Percentiles rank a stretch among this genome's conserved stretches.
Evolutionary conservation across 345 rosid genomes (phyloP).

Genomic region (Cardamine chenopodiifolia): DNA sequence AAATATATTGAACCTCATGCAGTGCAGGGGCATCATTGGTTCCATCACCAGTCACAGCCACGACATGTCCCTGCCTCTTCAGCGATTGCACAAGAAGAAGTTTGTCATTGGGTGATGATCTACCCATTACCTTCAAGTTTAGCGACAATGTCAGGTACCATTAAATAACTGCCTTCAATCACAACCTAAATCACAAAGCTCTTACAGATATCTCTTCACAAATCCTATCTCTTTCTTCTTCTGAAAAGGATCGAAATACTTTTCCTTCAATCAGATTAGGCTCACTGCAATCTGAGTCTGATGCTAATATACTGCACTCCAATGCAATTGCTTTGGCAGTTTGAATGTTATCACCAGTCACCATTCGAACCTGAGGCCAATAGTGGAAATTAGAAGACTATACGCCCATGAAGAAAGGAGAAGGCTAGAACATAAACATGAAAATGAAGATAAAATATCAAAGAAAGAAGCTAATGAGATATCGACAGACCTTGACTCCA

Average conservation of each 20-base stretch:
- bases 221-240: conserved; percentile 63
- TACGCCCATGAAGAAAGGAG: conserved; percentile 8
- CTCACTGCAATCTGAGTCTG: conserved; percentile 61
- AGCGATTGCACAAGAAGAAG: conserved; percentile 87
- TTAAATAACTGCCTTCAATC: conserved; percentile 5
- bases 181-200: conserved; percentile 14
- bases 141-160: conserved; percentile 21
- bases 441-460: neutral
- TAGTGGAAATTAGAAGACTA: conserved; percentile 4
- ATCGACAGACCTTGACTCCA: conserved; percentile 77
- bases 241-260: conserved; percentile 71
- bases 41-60: conserved; percentile 94
- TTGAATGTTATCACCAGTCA: conserved; percentile 94
- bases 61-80: conserved; percentile 72
- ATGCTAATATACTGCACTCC: conserved; percentile 84
- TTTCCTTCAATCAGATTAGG: conserved; percentile 85
- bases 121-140: conserved; percentile 78
- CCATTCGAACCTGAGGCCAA: conserved; percentile 82
- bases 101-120: conserved; percentile 91
- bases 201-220: conserved; percentile 87
- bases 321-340: conserved; percentile 96
- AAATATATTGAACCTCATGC: conserved; percentile 62
- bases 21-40: conserved; percentile 95
- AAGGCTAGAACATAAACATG: conserved; percentile 9
- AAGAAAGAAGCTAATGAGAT: conserved; percentile 15